Evolutionary conservation across 257 asterid genomes (phyloP), one percentile per base, ranked within the genome.

Genomic region (Solanum dulcamara): DNA sequence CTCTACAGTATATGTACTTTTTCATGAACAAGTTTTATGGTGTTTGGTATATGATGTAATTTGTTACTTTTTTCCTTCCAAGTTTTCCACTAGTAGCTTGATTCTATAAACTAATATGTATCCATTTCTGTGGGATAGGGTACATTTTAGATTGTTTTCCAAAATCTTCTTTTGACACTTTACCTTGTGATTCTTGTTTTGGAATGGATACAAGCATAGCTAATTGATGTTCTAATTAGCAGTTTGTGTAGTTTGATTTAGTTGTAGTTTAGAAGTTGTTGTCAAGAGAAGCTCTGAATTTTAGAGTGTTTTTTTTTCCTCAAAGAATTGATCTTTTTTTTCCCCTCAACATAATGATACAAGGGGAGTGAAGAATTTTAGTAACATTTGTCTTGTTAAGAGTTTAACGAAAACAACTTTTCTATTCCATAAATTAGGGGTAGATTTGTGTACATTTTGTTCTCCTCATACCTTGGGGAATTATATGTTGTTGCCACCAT

Each of bases 1-100:
- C 86, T 66, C 67, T 82, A 40, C 88, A 68, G 35, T 85, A 71
- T 46, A 81, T 81, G 83, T 86, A 81, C 75, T 87, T 84, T 84
- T 72, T 35, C 59, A 84, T 66, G 83, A 84, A 71, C 67, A 87
- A 81, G 85, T 20, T 46, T 48, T 80, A 32, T 82, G 89, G 81
- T 85, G 83, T 86, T 66, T 74, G 86, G 75, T 85, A 88, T 83
- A 87, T 85, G 88, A 80, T 87, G 87, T 85, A 87, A 84, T 87
- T 88, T 85, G 71, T 86, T 51, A 46, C n/a, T 46, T 55, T 81
- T 83, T 66, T 70, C 42, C 64, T 37, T 70, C 84, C 83, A 89
- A 86, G 87, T 86, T 87, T 50, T 83, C 85, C 38, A 35, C 83
- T 59, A 32, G 50, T 88, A 84, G 90, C 51, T 72, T 87, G 88